A percentile compares a stretch with the other conserved stretches of the same genome.
Evolutionary conservation across 2,329 filamentous ascomycete species (phyloP).

Genomic region (Ceratocystis harringtonii): DNA sequence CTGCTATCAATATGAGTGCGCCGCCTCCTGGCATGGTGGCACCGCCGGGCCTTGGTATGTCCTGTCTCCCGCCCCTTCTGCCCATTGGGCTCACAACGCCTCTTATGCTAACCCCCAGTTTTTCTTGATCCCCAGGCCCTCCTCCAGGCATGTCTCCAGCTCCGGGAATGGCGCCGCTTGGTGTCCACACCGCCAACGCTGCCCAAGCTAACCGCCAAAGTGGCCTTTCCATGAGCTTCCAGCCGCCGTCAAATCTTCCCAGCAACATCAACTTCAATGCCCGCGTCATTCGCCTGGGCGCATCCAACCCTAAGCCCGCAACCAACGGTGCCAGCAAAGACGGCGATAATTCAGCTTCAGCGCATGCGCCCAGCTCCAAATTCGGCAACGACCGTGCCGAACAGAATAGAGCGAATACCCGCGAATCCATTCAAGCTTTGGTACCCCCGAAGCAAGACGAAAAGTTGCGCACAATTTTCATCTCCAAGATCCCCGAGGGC

Average conservation of each 20-base stretch:
- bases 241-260: conserved; percentile 79
- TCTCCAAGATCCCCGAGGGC: conserved; percentile 72
- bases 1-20: conserved; percentile 31
- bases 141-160: conserved; percentile 67
- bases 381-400: conserved; percentile 50
- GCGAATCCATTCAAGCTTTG: conserved; percentile 55
- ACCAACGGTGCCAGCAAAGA: conserved; percentile 30
- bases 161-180: conserved; percentile 66
- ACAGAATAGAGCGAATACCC: conserved; percentile 44
- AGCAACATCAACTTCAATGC: conserved; percentile 92
- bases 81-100: conserved; percentile 4
- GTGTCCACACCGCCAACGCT: conserved; percentile 58
- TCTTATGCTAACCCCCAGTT: background rate
- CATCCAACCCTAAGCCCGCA: conserved; percentile 50
- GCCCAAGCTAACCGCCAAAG: conserved; percentile 66
- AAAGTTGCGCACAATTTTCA: conserved; percentile 77
- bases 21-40: conserved; percentile 55
- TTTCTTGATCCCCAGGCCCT: conserved; percentile 39
- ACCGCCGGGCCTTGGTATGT: conserved; percentile 69
- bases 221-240: conserved; percentile 68
- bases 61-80: conserved; percentile 2
- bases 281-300: conserved; percentile 85
- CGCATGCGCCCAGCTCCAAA: conserved; percentile 4
- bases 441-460: conserved; percentile 80
- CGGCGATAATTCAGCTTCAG: conserved; percentile 27